Conservation (phyloP, 805 yeast genomes). For the Torulaspora indica region DNA sequence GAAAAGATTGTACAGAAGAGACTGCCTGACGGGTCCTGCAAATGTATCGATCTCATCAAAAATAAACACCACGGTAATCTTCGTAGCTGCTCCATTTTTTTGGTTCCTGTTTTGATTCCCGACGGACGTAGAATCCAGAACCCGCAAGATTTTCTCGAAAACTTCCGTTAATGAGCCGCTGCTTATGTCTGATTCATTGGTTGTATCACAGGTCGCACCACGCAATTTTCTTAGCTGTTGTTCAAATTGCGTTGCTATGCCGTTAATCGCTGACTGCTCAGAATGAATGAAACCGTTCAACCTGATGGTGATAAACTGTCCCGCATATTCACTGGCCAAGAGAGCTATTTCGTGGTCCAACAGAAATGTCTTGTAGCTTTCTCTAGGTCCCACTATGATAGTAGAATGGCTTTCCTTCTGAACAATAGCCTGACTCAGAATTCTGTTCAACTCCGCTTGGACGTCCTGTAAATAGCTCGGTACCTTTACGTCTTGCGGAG, state of each 20-base stretch:
- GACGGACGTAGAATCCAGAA: slow-evolving; percentile 41
- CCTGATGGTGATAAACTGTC: slow-evolving; percentile 57
- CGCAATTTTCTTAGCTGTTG: slow-evolving; percentile 36
- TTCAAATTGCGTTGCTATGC: slow-evolving; percentile 81
- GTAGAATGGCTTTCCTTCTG: slow-evolving; percentile 78
- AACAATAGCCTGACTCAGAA: slow-evolving; percentile 60
- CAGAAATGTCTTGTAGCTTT: slow-evolving; percentile 67
- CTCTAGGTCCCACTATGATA: slow-evolving; percentile 73
- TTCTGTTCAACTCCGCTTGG: slow-evolving; percentile 46
- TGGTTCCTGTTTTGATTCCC: slow-evolving; percentile 10
- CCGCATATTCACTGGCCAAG: slow-evolving; percentile 38
- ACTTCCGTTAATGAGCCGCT: slow-evolving; percentile 55
- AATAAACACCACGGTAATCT: slow-evolving; percentile 63
- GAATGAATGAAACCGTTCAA: slow-evolving; percentile 68
- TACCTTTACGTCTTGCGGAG: slow-evolving; percentile 19
- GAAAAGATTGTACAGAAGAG: slow-evolving; percentile 78
- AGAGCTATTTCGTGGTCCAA: slow-evolving; percentile 52
- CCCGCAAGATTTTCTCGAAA: slow-evolving; percentile 51
- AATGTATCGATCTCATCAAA: slow-evolving; percentile 84
- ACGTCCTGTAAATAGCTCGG: slow-evolving; percentile 23
- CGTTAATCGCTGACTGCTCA: slow-evolving; percentile 75
- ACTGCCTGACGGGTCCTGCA: slow-evolving; percentile 68
- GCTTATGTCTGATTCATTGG: slow-evolving; percentile 39
- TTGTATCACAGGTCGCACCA: slow-evolving; percentile 16
- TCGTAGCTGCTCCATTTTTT: slow-evolving; percentile 27